A percentile compares a stretch with the other conserved stretches of the same genome.
Evolutionary conservation across 441 rosid genomes (phyloP).

Genomic region (Adansonia grandidieri): DNA sequence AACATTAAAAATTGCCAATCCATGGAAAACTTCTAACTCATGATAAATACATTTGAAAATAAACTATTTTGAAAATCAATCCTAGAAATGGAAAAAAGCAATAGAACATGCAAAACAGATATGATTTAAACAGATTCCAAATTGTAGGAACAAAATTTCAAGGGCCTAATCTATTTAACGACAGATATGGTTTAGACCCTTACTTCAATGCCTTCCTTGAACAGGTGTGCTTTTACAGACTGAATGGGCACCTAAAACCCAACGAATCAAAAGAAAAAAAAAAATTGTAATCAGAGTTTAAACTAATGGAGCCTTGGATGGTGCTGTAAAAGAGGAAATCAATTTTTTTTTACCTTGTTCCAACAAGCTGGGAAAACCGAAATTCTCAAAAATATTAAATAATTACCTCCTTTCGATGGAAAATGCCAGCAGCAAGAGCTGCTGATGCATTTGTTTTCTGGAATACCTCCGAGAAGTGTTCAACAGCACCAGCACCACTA

Average conservation of each 20-base stretch:
- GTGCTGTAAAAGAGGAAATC: too few relatives aligned
- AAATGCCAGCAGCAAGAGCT: constrained; percentile 97
- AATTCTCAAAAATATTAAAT: neutral
- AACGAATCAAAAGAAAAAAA: constrained; percentile 10
- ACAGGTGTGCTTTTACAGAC: constrained; percentile 75
- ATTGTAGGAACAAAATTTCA: neutral
- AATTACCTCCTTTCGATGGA: constrained; percentile 92
- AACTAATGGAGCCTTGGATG: neutral
- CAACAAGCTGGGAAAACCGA: neutral
- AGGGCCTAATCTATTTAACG: neutral
- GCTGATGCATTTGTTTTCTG: constrained; percentile 84
- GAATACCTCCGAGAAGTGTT: constrained; percentile 88
- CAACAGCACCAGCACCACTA: constrained; percentile 85
- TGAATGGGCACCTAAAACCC: constrained; percentile 77
- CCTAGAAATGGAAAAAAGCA: constrained; percentile 7
- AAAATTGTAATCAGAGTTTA: constrained; percentile 13
- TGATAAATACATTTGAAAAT: neutral
- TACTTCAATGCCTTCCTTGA: constrained; percentile 73
- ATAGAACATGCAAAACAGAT: neutral
- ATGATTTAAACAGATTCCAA: neutral
- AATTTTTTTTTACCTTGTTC: neutral
- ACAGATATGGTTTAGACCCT: constrained; percentile 44
- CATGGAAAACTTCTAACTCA: neutral
- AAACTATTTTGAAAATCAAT: neutral
- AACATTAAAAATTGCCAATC: neutral